Percentiles rank a stretch among this genome's conserved stretches.
phyloP scores from a whole-genome alignment of 768 basidiomycete genomes.

The Cystobasidium ongulense region DNA sequence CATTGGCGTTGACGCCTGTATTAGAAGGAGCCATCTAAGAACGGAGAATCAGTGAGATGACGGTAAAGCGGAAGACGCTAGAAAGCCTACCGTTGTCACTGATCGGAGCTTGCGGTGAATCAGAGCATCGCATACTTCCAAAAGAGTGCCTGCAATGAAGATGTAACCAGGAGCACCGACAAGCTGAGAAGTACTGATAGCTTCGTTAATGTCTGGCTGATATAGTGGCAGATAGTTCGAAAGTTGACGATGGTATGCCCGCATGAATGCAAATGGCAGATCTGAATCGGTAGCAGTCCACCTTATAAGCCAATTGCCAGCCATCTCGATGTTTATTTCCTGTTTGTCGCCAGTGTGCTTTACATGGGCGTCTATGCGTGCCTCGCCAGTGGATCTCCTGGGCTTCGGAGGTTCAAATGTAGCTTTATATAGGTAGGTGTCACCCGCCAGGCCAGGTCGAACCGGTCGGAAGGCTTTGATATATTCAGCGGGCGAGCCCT shows the following conservation, averaged over 20 bases:
- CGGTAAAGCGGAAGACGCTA: constrained; percentile 18
- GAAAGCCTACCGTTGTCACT: constrained; percentile 47
- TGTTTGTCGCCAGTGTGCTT: not conserved
- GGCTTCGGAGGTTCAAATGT: not conserved
- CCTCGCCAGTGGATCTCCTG: not conserved
- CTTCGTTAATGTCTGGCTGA: constrained; percentile 7
- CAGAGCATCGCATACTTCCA: constrained; percentile 49
- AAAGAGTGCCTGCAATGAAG: constrained; percentile 48
- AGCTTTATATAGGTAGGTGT: not conserved
- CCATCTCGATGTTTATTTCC: constrained; percentile 37
- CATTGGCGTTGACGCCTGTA: constrained; percentile 45
- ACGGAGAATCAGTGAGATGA: constrained; percentile 28
- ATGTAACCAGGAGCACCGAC: constrained; percentile 47
- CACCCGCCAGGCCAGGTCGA: constrained; percentile 26
- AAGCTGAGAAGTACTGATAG: constrained; percentile 9
- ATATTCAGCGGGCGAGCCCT: not conserved
- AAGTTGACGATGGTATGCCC: constrained; percentile 49
- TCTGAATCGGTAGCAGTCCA: constrained; percentile 51
- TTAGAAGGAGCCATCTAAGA: constrained; percentile 32
- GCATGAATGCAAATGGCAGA: constrained; percentile 49
- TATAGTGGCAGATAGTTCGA: constrained; percentile 40
- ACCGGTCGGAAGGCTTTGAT: constrained; percentile 5
- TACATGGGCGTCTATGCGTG: not conserved
- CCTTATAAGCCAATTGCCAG: constrained; percentile 46
- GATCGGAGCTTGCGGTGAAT: constrained; percentile 50